Percentiles rank a stretch among this genome's conserved stretches.
These are phyloP conservation scores for Cornus suecica DNA, from an alignment of 148 eudicot species.

Conservation along the genomic window DNA sequence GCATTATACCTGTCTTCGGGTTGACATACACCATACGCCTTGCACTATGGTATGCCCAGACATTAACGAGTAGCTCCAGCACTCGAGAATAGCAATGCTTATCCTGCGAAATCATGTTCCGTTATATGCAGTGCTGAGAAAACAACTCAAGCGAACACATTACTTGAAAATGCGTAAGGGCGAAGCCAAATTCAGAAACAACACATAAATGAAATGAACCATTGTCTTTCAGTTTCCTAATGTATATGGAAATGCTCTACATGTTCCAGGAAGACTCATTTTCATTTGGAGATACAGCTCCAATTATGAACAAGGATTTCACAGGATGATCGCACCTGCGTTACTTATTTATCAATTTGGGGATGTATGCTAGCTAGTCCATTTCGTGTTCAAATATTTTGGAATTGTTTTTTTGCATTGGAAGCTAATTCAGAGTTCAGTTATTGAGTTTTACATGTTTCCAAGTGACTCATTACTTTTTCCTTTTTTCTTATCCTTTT, in stretches of 20 bases:
- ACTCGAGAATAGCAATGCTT: slow-evolving; percentile 87
- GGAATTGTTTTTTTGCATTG: not conserved
- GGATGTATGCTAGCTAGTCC: no score
- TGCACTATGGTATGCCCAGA: slow-evolving; percentile 93
- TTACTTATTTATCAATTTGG: not conserved
- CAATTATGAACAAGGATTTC: not conserved
- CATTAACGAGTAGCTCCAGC: slow-evolving; percentile 79
- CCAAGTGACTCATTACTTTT: not conserved
- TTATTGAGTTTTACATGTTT: no score
- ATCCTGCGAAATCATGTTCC: slow-evolving; percentile 52
- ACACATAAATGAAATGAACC: no score
- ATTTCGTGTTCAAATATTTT: not conserved
- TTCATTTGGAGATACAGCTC: not conserved
- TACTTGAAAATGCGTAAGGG: not conserved
- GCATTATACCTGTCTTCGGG: slow-evolving; percentile 69
- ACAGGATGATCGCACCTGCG: not conserved
- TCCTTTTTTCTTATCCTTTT: no score
- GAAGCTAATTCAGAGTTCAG: no score
- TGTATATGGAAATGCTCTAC: no score
- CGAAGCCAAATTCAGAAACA: no score
- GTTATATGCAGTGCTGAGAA: not conserved
- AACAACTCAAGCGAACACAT: not conserved
- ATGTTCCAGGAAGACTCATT: no score
- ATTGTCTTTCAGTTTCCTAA: no score
- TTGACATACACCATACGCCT: slow-evolving; percentile 74